These are phyloP conservation scores for Candida oleophila DNA, from an alignment of 805 yeast species.

Conservation along the genomic window DNA sequence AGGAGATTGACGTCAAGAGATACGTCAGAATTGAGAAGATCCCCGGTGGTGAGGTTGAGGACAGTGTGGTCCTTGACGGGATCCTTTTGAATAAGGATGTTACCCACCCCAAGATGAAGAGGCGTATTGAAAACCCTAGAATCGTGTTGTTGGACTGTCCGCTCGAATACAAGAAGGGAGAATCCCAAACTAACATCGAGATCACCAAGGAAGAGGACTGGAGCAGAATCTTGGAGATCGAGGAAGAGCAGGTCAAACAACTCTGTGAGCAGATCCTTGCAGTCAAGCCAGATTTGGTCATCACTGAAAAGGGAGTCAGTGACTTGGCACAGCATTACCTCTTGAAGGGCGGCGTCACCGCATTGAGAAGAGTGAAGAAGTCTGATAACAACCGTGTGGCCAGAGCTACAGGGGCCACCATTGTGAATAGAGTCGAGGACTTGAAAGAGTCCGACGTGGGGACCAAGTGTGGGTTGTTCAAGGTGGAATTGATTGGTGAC, in stretches of 20 bases:
- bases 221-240: slow-evolving; percentile 92
- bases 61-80: slow-evolving; percentile 85
- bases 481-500: slow-evolving; percentile 94
- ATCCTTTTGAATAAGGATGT: slow-evolving; percentile 93
- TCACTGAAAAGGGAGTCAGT: slow-evolving; percentile 97
- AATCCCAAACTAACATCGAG: slow-evolving; percentile 96
- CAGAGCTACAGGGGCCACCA: slow-evolving; percentile 96
- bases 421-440: slow-evolving; percentile 94
- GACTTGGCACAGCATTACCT: slow-evolving; percentile 97
- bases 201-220: slow-evolving; percentile 95
- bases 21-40: slow-evolving; percentile 92
- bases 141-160: slow-evolving; percentile 92
- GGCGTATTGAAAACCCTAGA: slow-evolving; percentile 85
- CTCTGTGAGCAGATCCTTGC: slow-evolving; percentile 83
- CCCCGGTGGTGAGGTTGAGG: slow-evolving; percentile 97
- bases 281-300: slow-evolving; percentile 88
- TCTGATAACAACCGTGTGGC: slow-evolving; percentile 96
- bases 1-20: slow-evolving; percentile 90
- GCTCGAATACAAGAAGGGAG: slow-evolving; percentile 97
- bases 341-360: slow-evolving; percentile 89
- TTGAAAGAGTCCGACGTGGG: slow-evolving; percentile 90
- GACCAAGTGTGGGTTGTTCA: slow-evolving; percentile 82
- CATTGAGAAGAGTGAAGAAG: slow-evolving; percentile 90
- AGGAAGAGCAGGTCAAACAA: slow-evolving; percentile 91
- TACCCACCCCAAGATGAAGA: slow-evolving; percentile 97